These are phyloP conservation scores for Noccaea bulbosa DNA, from an alignment of 345 rosid genomes.

Conservation along the genomic window DNA sequence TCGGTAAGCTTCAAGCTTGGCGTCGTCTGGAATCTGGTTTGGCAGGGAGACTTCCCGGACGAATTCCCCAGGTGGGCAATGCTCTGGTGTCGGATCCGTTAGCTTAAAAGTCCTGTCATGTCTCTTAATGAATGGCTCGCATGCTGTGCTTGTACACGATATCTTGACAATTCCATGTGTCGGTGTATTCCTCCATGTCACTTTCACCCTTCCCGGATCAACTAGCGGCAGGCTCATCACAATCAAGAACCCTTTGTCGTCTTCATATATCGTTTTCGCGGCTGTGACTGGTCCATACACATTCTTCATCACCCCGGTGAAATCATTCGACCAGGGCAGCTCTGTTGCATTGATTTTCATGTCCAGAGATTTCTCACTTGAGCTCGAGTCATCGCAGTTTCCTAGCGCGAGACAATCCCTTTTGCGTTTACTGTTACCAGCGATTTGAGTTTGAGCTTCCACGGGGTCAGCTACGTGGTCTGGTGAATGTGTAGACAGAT, in stretches of 20 bases:
- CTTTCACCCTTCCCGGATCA: slow-evolving; percentile 83
- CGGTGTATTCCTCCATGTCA: slow-evolving; percentile 80
- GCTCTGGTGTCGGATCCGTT: slow-evolving; percentile 89
- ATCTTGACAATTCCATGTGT: slow-evolving; percentile 81
- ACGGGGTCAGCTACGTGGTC: slow-evolving; percentile 52
- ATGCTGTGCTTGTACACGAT: slow-evolving; percentile 73
- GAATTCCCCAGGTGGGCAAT: slow-evolving; percentile 92
- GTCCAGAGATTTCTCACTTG: slow-evolving; percentile 54
- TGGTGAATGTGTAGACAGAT: slow-evolving; percentile 64
- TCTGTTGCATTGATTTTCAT: slow-evolving; percentile 55
- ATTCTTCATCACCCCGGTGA: slow-evolving; percentile 76
- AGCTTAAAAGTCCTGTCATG: slow-evolving; percentile 85
- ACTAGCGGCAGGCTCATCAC: slow-evolving; percentile 77
- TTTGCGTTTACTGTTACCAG: slow-evolving; percentile 55
- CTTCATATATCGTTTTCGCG: slow-evolving; percentile 82
- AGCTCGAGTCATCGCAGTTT: slow-evolving; percentile 55
- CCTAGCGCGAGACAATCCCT: slow-evolving; percentile 54
- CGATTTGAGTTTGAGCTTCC: slow-evolving; percentile 44
- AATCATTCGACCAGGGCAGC: slow-evolving; percentile 60
- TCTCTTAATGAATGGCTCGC: slow-evolving; percentile 77
- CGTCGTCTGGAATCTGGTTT: slow-evolving; percentile 85
- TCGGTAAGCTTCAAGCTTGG: slow-evolving; percentile 75
- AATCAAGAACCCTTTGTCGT: slow-evolving; percentile 71
- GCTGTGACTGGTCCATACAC: slow-evolving; percentile 82
- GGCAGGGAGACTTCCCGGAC: slow-evolving; percentile 75